phyloP scores from a whole-genome alignment of 2,329 filamentous ascomycete species.

The Cladophialophora psammophila region DNA sequence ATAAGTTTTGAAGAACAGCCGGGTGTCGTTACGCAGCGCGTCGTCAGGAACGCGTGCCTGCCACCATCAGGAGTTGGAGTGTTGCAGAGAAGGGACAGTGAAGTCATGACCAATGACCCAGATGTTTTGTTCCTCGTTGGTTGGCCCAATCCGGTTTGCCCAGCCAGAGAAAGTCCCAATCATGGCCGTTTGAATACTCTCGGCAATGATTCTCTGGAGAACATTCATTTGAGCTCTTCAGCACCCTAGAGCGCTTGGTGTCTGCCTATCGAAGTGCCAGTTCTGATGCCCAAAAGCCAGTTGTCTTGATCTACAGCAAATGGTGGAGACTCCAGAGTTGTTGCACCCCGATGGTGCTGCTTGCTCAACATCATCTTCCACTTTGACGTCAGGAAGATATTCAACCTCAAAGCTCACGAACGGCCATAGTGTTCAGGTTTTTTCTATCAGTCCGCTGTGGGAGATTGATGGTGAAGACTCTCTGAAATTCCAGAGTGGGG shows the following conservation, averaged over 20 bases:
- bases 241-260: conserved; percentile 54
- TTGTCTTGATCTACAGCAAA: not conserved
- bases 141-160: conserved; percentile 51
- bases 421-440: conserved; percentile 54
- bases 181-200: conserved; percentile 55
- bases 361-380: conserved; percentile 14
- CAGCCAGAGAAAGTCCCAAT: conserved; percentile 61
- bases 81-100: conserved; percentile 37
- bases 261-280: not conserved
- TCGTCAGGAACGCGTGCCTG: not conserved
- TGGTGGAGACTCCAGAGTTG: not conserved
- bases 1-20: conserved; percentile 46
- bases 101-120: conserved; percentile 43
- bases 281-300: not conserved
- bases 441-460: conserved; percentile 58
- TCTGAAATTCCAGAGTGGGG: conserved; percentile 32
- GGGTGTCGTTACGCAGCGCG: conserved; percentile 39
- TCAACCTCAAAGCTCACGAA: conserved; percentile 45
- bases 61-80: not conserved
- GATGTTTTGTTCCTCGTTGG: conserved; percentile 40
- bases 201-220: conserved; percentile 31
- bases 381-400: conserved; percentile 21
- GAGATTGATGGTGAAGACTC: conserved; percentile 57
- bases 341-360: conserved; percentile 43
- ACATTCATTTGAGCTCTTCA: conserved; percentile 54